Evolutionary conservation across 495 filamentous ascomycete genomes (phyloP), one percentile per base, ranked within the genome.

Genomic region (Penicillium paxilli): DNA sequence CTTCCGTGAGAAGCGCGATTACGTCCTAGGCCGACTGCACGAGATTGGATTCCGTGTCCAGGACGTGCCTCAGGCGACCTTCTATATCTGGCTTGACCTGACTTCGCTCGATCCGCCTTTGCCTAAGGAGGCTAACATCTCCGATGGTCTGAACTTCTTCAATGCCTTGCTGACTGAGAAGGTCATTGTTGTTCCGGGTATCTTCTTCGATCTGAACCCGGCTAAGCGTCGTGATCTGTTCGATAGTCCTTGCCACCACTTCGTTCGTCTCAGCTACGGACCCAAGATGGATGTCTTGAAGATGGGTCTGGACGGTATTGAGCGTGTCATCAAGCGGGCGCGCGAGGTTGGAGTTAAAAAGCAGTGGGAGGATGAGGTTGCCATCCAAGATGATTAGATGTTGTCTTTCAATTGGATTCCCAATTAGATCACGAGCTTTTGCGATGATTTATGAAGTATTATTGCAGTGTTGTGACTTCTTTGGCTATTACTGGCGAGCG

Each of bases 61-160:
- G 64, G 83, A 86, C 63, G 78, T 89, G 26, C 93, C 93, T 0
- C 85, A 96, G 66, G 89, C 88, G 41, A 98, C 93, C 3, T 98
- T 98, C 69, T 98, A 98, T 75, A 81, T 98, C 45, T 90, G 87
- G 87, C 77, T 90, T 17, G 82, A 91, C 62, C 73, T 90, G 65
- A 80, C 74, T 23, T 68, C 67, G 2, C 55, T 80, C 40, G 69
- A 72, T 30, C 72, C 75, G 7, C 70, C 70, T 4, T 69, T 76
- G 44, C 67, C 71, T 4, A 35, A 45, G 40, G 71, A 55, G 1
- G 83, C 82, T 17, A 84, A 81, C 52, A 94, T 98, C 68, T 86
- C 85, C 49, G 93, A 96, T 68, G 93, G 93, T 2, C 72, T 98
- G 64, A 96, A 95, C 70, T 98, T 98, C 82, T 96, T 98, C 82